Evolutionary conservation across 805 yeast genomes (phyloP).

Genomic region (Hanseniaspora occidentalis): DNA sequence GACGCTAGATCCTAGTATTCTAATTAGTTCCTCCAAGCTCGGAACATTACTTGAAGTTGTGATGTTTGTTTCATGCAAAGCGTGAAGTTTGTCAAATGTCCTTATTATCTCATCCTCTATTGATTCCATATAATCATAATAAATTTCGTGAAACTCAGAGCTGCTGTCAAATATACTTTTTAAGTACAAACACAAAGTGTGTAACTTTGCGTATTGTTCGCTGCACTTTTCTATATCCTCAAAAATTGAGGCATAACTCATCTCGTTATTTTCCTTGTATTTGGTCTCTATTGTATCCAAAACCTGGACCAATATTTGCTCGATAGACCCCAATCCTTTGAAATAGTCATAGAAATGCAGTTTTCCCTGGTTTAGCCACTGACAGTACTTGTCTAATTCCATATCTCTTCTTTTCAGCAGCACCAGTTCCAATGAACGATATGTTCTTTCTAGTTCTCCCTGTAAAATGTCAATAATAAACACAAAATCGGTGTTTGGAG

Average conservation of each 20-base stretch:
- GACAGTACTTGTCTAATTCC: too few species aligned
- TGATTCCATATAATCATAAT: conserved; percentile 29
- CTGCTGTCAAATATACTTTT: conserved; percentile 28
- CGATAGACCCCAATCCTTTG: too few species aligned
- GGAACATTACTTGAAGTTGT: background rate
- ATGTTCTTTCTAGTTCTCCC: too few species aligned
- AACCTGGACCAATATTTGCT: conserved; percentile 10
- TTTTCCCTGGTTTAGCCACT: too few species aligned
- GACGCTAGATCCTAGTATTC: background rate
- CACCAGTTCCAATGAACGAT: too few species aligned
- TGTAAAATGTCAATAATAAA: too few species aligned
- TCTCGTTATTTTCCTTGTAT: conserved; percentile 25
- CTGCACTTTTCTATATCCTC: conserved; percentile 24
- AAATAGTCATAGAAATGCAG: too few species aligned
- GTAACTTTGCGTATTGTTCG: conserved; percentile 19
- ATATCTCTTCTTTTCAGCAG: too few species aligned
- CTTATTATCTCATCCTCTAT: conserved; percentile 28
- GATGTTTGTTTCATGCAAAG: conserved; percentile 14
- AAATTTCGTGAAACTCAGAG: conserved; percentile 33
- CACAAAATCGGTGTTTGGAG: too few species aligned
- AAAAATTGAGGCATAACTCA: conserved; percentile 12
- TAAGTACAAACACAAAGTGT: conserved; percentile 17
- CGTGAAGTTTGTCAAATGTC: conserved; percentile 25
- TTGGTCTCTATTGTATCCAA: conserved; percentile 25
- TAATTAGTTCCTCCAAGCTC: background rate